These are phyloP conservation scores for Apiospora koreana DNA, from an alignment of 2,329 filamentous ascomycete genomes.

Conservation along the genomic window DNA sequence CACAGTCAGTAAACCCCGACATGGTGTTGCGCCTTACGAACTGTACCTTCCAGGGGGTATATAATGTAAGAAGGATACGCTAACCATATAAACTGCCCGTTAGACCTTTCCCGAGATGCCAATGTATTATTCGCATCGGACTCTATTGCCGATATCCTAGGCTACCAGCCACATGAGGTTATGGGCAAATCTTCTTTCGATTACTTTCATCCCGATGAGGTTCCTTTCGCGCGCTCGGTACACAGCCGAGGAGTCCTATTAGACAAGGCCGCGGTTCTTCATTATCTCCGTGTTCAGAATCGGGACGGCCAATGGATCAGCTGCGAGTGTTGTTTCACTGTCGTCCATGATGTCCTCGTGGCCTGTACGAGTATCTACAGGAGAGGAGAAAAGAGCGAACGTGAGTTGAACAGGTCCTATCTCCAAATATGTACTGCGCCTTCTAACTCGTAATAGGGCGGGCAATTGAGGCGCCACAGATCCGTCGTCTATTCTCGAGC, in stretches of 20 bases:
- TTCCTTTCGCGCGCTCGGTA: constrained; percentile 71
- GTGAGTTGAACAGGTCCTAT: constrained; percentile 51
- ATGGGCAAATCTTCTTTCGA: constrained; percentile 78
- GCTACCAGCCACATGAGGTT: constrained; percentile 75
- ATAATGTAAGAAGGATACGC: not conserved
- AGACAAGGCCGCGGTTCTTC: constrained; percentile 82
- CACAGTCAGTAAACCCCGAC: constrained; percentile 63
- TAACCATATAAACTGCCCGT: constrained; percentile 17
- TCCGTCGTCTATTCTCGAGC: constrained; percentile 77
- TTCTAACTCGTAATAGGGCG: constrained; percentile 54
- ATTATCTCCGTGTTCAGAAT: constrained; percentile 74
- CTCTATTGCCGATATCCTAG: constrained; percentile 72
- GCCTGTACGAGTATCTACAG: constrained; percentile 81
- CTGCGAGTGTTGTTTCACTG: constrained; percentile 87
- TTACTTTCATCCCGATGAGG: constrained; percentile 81
- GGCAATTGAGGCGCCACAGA: constrained; percentile 74
- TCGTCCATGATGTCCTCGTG: constrained; percentile 86
- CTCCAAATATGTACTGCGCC: constrained; percentile 11
- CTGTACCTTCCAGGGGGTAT: not conserved
- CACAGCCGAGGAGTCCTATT: constrained; percentile 73
- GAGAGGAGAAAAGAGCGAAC: constrained; percentile 67
- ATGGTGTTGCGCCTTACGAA: not conserved
- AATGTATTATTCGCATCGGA: constrained; percentile 82
- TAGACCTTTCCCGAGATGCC: constrained; percentile 74
- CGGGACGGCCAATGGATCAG: constrained; percentile 71